Base-by-base conservation (phyloP, 2,329 filamentous ascomycete species). In the Fusarium equiseti region DNA sequence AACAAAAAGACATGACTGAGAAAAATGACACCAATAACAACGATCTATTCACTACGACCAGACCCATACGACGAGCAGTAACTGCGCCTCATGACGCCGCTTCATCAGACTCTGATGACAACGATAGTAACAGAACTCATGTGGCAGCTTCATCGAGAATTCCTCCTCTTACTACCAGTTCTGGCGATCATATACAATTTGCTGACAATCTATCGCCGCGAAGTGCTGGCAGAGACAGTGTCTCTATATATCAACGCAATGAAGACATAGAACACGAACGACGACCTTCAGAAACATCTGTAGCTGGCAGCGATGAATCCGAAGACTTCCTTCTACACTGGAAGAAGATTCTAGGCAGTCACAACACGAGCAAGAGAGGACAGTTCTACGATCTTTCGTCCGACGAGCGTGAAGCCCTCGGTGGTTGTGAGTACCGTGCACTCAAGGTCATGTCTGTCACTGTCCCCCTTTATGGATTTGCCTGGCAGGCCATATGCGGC, bases 391-490 rank as follows among this genome's bases (percentile, higher is more conserved):
- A 85, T 46, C 78, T 90, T 40, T 82, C 81, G 1, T 81, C 81
- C 22, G 82, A 84, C 16, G 86, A 90, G 71, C 83, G 87, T 38
- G 85, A 88, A 55, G 81, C 84, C 29, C 81, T 91, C 1, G 89
- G 90, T 27, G 88, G 89, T 1, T 87, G 85, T 59, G 90, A 92
- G 76, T 91, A 91, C 74, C 84, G 87, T 44, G 89, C 90, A 18
- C 82, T 92, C 22, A 84, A 84, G 50, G 78, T 91, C 8, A 81
- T 92, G 2, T 83, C 87, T 4, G 82, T 87, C 70, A 75, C 90
- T 22, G 88, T 92, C 8, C 88, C 88, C 1, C 66, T 87, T 8
- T 92, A 92, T 75, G 90, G 86, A 27, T 75, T 84, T 27, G 75
- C 85, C 7, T 91, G 87, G 83, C 89, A 91, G 74, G 59, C 90